phyloP scores from a whole-genome alignment of 495 filamentous ascomycete genomes.

The Talaromyces proteolyticus region DNA sequence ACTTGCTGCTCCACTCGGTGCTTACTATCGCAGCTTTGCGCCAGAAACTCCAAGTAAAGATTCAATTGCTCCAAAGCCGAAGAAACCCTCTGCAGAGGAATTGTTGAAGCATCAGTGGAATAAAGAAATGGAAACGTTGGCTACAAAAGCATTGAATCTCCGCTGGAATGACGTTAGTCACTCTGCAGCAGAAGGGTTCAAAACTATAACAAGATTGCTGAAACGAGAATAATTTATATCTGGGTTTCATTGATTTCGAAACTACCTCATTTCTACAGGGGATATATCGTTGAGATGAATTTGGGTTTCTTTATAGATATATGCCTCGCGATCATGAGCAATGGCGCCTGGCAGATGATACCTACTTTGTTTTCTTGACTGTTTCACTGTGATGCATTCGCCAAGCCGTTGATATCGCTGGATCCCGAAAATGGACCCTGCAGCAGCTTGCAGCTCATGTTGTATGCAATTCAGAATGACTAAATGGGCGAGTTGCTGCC shows the following conservation, averaged over 20 bases:
- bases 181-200: slow-evolving; percentile 27
- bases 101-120: slow-evolving; percentile 78
- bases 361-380: not conserved
- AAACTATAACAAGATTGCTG: slow-evolving; percentile 19
- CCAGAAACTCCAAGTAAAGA: slow-evolving; percentile 22
- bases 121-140: slow-evolving; percentile 60
- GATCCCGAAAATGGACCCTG: no score
- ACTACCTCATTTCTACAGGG: no score
- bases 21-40: slow-evolving; percentile 31
- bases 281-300: no score
- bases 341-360: not conserved
- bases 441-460: no score
- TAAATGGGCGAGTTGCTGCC: no score
- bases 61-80: slow-evolving; percentile 32
- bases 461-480: no score
- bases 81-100: slow-evolving; percentile 49
- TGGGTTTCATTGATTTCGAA: no score
- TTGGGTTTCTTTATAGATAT: not conserved
- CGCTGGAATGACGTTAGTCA: slow-evolving; percentile 58
- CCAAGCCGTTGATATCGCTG: no score
- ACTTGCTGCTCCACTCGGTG: slow-evolving; percentile 42
- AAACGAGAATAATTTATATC: slow-evolving; percentile 26
- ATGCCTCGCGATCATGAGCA: not conserved
- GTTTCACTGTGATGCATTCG: no score
- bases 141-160: slow-evolving; percentile 60